Evolutionary conservation across 176 grass and related monocot species (phyloP), one percentile per base, ranked within the genome.

Genomic region (Oryza meridionalis): DNA sequence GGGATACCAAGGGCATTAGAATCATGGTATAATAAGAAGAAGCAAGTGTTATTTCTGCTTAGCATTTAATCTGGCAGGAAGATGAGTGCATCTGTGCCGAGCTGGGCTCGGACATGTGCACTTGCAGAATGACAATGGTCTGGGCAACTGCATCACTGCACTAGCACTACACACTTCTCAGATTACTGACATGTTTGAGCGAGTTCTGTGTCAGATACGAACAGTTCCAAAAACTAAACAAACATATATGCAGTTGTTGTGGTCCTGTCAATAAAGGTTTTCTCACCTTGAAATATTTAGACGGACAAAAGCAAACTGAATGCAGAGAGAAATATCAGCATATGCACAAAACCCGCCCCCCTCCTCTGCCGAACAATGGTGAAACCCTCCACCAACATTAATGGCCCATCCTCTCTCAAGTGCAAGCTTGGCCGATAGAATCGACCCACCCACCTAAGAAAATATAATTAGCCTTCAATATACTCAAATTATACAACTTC

Each of bases 311-410:
- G 90, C 83, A 88, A 92, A 95, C 27, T 90, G 93, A 84, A 92
- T 92, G 76, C 79, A 87, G 79, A 92, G 88, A 8, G 90, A 82
- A 82, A 92, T 92, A 89, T 92, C 90, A 40, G 90, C 85, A 67
- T 95, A 95, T 35, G 86, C 93, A 78, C 93, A 95, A 86, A 95
- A 95, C 24, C 93, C 93, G 65, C 96, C 96, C 55, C 93, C 91
- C 88, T 92, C 80, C 69, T 86, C 82, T 26, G 96, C 85, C 0
- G 91, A 98, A 82, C 96, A 98, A 92, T 98, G 96, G 59, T 98
- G 96, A 69, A 98, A 98, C 65, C 96, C 93, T 70, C 96, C 96
- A 73, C 93, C 96, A 13, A 93, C 77, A 85, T 98, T 98, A 67
- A 98, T 93, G 12, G 93, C 85, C 91, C 93, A 98, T 61, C 93